Evolutionary conservation across 1,284 basidiomycete species (phyloP).

Genomic region (Ceratobasidium sp.): DNA sequence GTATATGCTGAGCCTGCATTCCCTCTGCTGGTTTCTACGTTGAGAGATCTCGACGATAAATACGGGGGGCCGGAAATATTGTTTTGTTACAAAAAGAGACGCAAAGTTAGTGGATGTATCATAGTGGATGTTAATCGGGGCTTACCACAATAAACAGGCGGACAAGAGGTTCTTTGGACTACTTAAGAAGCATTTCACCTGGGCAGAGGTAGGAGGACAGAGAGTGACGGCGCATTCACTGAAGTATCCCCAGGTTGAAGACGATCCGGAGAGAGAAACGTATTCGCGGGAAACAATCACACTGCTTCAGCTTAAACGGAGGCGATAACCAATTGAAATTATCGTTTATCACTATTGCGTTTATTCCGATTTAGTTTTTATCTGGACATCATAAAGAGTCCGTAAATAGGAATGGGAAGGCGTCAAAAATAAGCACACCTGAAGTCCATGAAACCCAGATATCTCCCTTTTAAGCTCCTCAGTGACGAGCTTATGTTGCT

Average conservation of each 20-base stretch:
- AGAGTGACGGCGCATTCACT: neutral
- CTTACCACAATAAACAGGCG: slow-evolving; percentile 62
- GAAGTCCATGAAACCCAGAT: slow-evolving; percentile 90
- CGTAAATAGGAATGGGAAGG: slow-evolving; percentile 48
- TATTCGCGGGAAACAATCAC: slow-evolving; percentile 69
- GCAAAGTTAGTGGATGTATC: slow-evolving; percentile 69
- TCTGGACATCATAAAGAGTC: neutral
- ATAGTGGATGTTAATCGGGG: neutral
- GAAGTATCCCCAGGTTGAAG: slow-evolving; percentile 58
- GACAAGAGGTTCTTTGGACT: slow-evolving; percentile 90
- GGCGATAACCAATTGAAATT: slow-evolving; percentile 16
- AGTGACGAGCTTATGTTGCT: slow-evolving; percentile 95
- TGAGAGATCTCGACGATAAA: slow-evolving; percentile 67
- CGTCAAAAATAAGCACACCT: slow-evolving; percentile 65
- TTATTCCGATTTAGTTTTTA: slow-evolving; percentile 40
- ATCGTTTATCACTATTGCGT: neutral
- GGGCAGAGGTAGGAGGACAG: slow-evolving; percentile 65
- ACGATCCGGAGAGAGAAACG: slow-evolving; percentile 62
- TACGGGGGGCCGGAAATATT: slow-evolving; percentile 71
- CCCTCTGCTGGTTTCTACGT: slow-evolving; percentile 83
- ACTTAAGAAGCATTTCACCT: slow-evolving; percentile 84
- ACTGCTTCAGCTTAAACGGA: slow-evolving; percentile 59
- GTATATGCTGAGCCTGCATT: slow-evolving; percentile 97
- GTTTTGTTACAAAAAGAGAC: slow-evolving; percentile 93
- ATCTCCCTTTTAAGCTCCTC: slow-evolving; percentile 91